phyloP scores from a whole-genome alignment of 2,329 filamentous ascomycete species.

The Saccharata proteae region DNA sequence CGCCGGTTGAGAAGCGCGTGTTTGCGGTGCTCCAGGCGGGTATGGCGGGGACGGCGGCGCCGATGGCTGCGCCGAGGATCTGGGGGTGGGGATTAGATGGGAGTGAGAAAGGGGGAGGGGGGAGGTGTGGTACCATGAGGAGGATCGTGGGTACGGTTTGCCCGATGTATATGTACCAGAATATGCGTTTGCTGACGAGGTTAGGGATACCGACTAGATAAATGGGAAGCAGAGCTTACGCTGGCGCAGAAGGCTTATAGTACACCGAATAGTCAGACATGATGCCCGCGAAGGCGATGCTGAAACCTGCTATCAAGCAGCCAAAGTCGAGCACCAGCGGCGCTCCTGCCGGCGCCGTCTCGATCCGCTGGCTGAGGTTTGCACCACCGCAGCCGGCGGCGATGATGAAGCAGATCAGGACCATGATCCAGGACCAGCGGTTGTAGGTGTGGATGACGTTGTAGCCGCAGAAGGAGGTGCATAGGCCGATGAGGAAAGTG shows the following conservation, averaged over 20 bases:
- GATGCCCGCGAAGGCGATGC: slow-evolving; percentile 49
- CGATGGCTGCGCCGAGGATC: slow-evolving; percentile 49
- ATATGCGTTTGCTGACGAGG: slow-evolving; percentile 28
- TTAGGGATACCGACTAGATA: slow-evolving; percentile 4
- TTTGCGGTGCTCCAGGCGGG: slow-evolving; percentile 36
- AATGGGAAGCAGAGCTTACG: slow-evolving; percentile 23
- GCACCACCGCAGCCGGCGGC: slow-evolving; percentile 43
- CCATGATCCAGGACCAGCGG: slow-evolving; percentile 45
- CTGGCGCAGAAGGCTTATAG: slow-evolving; percentile 43
- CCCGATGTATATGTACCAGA: slow-evolving; percentile 45
- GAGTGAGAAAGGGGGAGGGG: not conserved
- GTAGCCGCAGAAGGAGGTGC: slow-evolving; percentile 52
- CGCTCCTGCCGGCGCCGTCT: slow-evolving; percentile 30
- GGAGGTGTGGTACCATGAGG: slow-evolving; percentile 37
- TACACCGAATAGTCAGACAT: slow-evolving; percentile 52
- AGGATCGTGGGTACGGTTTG: slow-evolving; percentile 43
- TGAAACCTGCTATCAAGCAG: slow-evolving; percentile 50
- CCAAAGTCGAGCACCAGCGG: slow-evolving; percentile 42
- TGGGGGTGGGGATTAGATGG: not conserved
- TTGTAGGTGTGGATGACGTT: slow-evolving; percentile 44
- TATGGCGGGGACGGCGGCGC: slow-evolving; percentile 43
- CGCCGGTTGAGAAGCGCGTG: slow-evolving; percentile 40
- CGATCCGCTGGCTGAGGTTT: slow-evolving; percentile 37
- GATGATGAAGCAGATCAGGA: slow-evolving; percentile 43
- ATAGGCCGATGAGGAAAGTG: slow-evolving; percentile 43